These are phyloP conservation scores for Fusarium albosuccineum DNA, from an alignment of 2,329 filamentous ascomycete genomes.

Conservation along the genomic window DNA sequence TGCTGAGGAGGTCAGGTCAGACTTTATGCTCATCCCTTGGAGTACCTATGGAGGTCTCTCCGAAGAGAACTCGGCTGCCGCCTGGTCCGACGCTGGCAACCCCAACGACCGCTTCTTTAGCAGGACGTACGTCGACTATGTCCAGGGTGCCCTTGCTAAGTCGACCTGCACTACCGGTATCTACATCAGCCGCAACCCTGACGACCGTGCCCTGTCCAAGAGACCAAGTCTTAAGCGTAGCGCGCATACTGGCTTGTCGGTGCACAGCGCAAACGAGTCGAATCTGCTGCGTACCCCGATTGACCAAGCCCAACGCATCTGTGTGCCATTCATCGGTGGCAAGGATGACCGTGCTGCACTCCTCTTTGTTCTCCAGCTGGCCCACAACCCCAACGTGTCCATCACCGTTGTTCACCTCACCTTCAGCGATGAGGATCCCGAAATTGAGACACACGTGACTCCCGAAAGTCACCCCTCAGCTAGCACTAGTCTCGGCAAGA, in stretches of 20 bases:
- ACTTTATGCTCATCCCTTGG: slow-evolving; percentile 90
- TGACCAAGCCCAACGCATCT: slow-evolving; percentile 83
- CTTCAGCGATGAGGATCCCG: slow-evolving; percentile 38
- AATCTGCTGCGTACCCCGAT: slow-evolving; percentile 65
- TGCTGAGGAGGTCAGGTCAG: slow-evolving; percentile 76
- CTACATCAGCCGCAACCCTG: slow-evolving; percentile 56
- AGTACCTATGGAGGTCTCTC: slow-evolving; percentile 82
- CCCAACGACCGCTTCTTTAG: slow-evolving; percentile 44
- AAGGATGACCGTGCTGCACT: slow-evolving; percentile 85
- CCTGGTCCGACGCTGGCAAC: slow-evolving; percentile 33
- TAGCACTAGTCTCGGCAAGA: slow-evolving; percentile 26
- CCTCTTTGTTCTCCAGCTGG: slow-evolving; percentile 85
- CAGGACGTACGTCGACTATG: slow-evolving; percentile 76
- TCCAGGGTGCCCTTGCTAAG: slow-evolving; percentile 74
- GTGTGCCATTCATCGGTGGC: slow-evolving; percentile 88
- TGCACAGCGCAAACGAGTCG: slow-evolving; percentile 62
- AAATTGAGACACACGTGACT: slow-evolving; percentile 10
- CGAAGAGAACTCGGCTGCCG: slow-evolving; percentile 60
- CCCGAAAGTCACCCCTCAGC: slow-evolving; percentile 21
- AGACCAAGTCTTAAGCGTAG: slow-evolving; percentile 63
- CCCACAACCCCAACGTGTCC: slow-evolving; percentile 81
- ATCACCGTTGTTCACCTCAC: slow-evolving; percentile 75
- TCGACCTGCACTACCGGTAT: slow-evolving; percentile 81
- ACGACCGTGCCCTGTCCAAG: slow-evolving; percentile 46
- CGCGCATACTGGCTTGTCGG: slow-evolving; percentile 38